These are phyloP conservation scores for Plectosphaerella sp. DNA, from an alignment of 2,329 filamentous ascomycete species.

Conservation along the genomic window DNA sequence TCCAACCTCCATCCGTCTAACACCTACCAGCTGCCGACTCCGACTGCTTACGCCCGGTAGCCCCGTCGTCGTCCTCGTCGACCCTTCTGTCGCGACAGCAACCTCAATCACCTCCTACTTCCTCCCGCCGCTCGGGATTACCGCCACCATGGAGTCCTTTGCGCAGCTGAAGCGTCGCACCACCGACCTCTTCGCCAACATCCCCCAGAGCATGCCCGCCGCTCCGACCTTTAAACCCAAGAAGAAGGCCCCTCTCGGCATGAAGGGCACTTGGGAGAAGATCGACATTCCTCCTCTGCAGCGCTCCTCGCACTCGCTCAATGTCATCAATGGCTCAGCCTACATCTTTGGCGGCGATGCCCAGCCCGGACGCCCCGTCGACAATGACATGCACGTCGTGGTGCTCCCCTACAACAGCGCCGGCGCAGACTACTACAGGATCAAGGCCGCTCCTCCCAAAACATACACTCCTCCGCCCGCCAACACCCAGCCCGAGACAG, in stretches of 20 bases:
- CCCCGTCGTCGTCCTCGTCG: too few species aligned
- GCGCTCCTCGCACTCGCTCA: conserved; percentile 70
- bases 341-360: conserved; percentile 78
- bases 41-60: too few species aligned
- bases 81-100: neutral
- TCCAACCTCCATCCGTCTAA: too few species aligned
- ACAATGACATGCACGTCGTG: conserved; percentile 68
- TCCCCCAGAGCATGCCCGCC: conserved; percentile 40
- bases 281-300: conserved; percentile 52
- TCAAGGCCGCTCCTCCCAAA: conserved; percentile 42
- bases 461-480: conserved; percentile 9
- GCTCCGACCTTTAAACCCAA: conserved; percentile 18
- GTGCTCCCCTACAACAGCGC: conserved; percentile 54
- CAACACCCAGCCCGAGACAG: conserved; percentile 7
- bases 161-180: conserved; percentile 49
- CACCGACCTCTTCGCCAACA: conserved; percentile 45
- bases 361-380: conserved; percentile 59
- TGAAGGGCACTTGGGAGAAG: conserved; percentile 58
- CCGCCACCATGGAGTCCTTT: conserved; percentile 45
- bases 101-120: neutral
- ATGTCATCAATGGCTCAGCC: conserved; percentile 50
- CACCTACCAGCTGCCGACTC: too few species aligned
- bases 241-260: conserved; percentile 18
- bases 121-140: neutral
- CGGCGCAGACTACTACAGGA: conserved; percentile 54